Conservation (phyloP, 2,329 filamentous ascomycete genomes). For the Phyllosticta capitalensis region DNA sequence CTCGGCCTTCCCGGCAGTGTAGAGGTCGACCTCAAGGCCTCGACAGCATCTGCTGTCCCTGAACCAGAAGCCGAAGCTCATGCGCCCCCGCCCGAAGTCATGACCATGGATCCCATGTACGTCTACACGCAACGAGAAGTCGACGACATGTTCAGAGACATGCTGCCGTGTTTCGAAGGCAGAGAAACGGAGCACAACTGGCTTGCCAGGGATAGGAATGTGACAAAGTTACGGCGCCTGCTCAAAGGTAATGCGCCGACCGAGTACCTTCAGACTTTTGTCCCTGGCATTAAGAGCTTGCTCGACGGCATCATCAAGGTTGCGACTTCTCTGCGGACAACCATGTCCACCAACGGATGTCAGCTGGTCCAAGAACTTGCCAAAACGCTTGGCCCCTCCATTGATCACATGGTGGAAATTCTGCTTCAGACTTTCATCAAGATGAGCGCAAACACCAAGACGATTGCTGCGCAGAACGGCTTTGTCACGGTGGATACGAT, state of each 20-base stretch:
- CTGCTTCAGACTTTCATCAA: conserved; percentile 85
- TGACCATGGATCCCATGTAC: conserved; percentile 69
- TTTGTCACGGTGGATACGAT: conserved; percentile 74
- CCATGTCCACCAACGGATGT: conserved; percentile 79
- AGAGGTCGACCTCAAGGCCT: conserved; percentile 28
- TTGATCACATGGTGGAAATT: conserved; percentile 85
- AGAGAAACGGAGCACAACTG: conserved; percentile 88
- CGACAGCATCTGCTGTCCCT: conserved; percentile 27
- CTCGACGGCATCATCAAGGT: conserved; percentile 86
- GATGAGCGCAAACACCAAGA: conserved; percentile 81
- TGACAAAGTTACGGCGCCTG: conserved; percentile 65
- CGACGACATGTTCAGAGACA: conserved; percentile 77
- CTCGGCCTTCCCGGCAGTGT: conserved; percentile 45
- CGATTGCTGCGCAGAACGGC: conserved; percentile 78
- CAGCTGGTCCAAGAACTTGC: conserved; percentile 78
- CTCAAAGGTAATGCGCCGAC: conserved; percentile 73
- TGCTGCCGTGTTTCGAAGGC: conserved; percentile 75
- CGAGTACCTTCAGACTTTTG: conserved; percentile 64
- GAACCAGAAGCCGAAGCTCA: conserved; percentile 41
- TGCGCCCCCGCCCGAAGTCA: conserved; percentile 53
- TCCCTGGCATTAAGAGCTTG: conserved; percentile 60
- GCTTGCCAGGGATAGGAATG: conserved; percentile 73
- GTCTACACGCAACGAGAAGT: conserved; percentile 77
- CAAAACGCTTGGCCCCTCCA: conserved; percentile 60
- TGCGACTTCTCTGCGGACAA: conserved; percentile 74